These are phyloP conservation scores for Noccaea caerulescens DNA, from an alignment of 345 rosid species.

Conservation along the genomic window DNA sequence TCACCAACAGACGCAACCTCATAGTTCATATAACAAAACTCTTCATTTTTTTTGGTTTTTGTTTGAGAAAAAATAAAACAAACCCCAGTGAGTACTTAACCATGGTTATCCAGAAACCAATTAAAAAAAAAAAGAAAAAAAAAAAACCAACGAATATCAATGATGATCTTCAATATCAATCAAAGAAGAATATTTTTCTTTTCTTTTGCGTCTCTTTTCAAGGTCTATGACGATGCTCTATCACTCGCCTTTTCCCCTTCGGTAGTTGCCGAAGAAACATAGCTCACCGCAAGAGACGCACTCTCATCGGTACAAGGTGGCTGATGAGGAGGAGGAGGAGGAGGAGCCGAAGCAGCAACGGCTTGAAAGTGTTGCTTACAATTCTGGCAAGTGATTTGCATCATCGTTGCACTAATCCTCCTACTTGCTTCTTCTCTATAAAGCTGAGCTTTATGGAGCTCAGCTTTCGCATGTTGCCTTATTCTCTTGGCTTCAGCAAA, in stretches of 20 bases:
- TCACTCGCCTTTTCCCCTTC: constrained; percentile 45
- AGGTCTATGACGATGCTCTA: constrained; percentile 42
- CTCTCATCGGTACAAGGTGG: constrained; percentile 42
- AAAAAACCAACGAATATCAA: constrained; percentile 34
- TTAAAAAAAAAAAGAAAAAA: no score
- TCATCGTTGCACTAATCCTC: constrained; percentile 64
- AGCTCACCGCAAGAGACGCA: constrained; percentile 40
- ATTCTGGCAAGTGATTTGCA: constrained; percentile 77
- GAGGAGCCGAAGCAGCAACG: constrained; percentile 26
- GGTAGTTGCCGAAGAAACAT: constrained; percentile 40
- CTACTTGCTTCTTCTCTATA: constrained; percentile 68
- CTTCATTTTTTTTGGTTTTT: constrained; percentile 35
- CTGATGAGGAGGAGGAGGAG: constrained; percentile 26
- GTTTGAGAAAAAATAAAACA: constrained; percentile 38
- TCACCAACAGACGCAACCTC: constrained; percentile 24
- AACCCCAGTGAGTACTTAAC: background rate
- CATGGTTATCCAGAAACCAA: no score
- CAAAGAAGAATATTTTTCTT: constrained; percentile 21
- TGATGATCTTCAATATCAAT: constrained; percentile 25
- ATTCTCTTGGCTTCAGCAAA: constrained; percentile 81
- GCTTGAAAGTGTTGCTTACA: constrained; percentile 76
- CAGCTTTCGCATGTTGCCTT: constrained; percentile 85
- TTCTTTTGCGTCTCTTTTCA: constrained; percentile 19
- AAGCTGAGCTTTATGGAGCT: constrained; percentile 71
- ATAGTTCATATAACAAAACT: constrained; percentile 12